Evolutionary conservation across 2,329 filamentous ascomycete genomes (phyloP).

Genomic region (Aspergillus tamarii): DNA sequence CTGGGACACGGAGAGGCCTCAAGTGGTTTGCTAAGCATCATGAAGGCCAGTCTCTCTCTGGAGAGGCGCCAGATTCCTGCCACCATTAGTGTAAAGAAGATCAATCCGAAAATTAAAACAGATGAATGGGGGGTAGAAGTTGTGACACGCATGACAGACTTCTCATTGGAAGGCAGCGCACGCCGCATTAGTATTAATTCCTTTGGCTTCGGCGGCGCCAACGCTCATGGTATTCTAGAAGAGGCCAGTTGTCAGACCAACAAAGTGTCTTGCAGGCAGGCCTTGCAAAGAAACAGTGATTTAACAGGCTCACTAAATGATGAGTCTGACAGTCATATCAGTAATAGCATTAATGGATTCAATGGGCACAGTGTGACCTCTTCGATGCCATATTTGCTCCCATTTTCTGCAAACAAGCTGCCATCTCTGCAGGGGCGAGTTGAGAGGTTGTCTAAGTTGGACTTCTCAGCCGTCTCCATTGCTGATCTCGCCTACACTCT

Average conservation of each 20-base stretch:
- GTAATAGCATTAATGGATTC: neutral
- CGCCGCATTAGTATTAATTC: slow-evolving; percentile 24
- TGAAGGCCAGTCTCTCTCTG: slow-evolving; percentile 49
- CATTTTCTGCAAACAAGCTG: neutral
- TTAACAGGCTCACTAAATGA: neutral
- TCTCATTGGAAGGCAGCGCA: slow-evolving; percentile 16
- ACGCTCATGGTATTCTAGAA: slow-evolving; percentile 25
- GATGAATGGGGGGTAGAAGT: slow-evolving; percentile 25
- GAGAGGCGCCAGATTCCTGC: slow-evolving; percentile 37
- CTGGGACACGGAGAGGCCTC: slow-evolving; percentile 52
- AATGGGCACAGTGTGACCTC: no score
- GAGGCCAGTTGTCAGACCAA: no score
- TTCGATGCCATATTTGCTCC: neutral
- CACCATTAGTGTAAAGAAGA: slow-evolving; percentile 28
- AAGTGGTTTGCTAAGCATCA: slow-evolving; percentile 46
- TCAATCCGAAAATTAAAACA: slow-evolving; percentile 31
- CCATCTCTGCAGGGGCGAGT: neutral
- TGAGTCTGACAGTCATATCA: neutral
- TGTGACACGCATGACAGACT: slow-evolving; percentile 8
- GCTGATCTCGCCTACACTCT: slow-evolving; percentile 1
- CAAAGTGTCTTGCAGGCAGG: neutral
- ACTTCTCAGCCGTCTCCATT: neutral
- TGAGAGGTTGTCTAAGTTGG: neutral
- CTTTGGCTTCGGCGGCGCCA: slow-evolving; percentile 36
- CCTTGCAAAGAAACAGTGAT: neutral